These are phyloP conservation scores for Trametes pubescens DNA, from an alignment of 1,284 basidiomycete species.

Conservation along the genomic window DNA sequence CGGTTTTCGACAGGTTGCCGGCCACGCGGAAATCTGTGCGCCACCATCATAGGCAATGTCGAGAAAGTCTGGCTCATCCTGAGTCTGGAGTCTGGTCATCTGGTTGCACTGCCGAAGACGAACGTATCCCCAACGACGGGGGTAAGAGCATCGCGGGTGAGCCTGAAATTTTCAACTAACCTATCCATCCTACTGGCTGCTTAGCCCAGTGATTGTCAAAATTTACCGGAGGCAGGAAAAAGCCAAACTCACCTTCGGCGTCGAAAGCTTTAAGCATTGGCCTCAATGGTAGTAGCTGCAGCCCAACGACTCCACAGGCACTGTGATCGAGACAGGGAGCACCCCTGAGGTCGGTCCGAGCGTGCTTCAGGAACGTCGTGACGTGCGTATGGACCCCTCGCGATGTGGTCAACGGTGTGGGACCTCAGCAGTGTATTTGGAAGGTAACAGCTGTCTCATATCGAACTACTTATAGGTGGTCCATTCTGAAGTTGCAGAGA, in stretches of 20 bases:
- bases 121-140: background rate
- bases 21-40: constrained; percentile 6
- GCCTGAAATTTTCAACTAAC: background rate
- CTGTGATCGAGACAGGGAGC: background rate
- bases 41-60: constrained; percentile 8
- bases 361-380: background rate
- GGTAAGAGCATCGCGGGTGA: background rate
- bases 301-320: background rate
- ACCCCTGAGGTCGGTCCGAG: background rate
- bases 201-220: too few species aligned
- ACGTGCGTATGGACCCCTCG: background rate
- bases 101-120: background rate
- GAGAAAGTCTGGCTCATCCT: background rate
- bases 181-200: background rate
- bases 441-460: background rate
- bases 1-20: background rate
- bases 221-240: too few species aligned
- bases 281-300: background rate
- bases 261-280: too few species aligned
- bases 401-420: background rate
- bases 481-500: background rate
- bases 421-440: background rate
- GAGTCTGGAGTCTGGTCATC: background rate
- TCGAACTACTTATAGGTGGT: background rate
- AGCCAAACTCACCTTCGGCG: background rate